phyloP scores from a whole-genome alignment of 108 stramenopile genomes.

The Parietichytrium sp. region DNA sequence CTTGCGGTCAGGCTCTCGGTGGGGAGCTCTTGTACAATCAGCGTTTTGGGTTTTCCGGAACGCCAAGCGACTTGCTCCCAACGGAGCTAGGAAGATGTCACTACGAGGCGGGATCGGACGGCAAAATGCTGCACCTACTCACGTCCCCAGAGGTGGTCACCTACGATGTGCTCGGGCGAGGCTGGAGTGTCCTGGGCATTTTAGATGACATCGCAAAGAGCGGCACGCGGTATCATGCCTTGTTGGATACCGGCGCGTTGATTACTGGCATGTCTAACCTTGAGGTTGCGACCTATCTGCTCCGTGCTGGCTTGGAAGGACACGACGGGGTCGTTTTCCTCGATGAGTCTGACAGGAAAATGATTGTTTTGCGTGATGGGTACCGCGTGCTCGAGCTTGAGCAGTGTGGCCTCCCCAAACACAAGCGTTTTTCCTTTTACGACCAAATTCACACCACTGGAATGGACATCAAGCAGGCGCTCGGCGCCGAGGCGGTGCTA shows the following conservation, averaged over 20 bases:
- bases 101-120: conserved; percentile 92
- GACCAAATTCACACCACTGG: conserved; percentile 68
- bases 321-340: conserved; percentile 60
- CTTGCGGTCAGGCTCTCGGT: conserved; percentile 75
- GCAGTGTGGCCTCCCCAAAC: conserved; percentile 43
- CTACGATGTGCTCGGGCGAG: conserved; percentile 54
- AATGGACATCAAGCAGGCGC: conserved; percentile 46
- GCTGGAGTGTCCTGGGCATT: conserved; percentile 75
- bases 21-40: conserved; percentile 45
- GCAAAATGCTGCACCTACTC: conserved; percentile 86
- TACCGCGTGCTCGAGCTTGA: conserved; percentile 46
- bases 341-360: conserved; percentile 52
- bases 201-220: conserved; percentile 69
- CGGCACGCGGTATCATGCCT: conserved; percentile 49
- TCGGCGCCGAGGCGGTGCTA: conserved; percentile 37
- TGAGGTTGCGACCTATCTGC: conserved; percentile 50
- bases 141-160: conserved; percentile 81
- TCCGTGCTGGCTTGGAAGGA: conserved; percentile 43
- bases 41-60: conserved; percentile 55
- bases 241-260: conserved; percentile 63
- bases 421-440: conserved; percentile 64
- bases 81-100: conserved; percentile 82
- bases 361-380: conserved; percentile 22
- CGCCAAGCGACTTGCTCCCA: conserved; percentile 53
- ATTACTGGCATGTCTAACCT: conserved; percentile 56